Conservation (phyloP, 2,329 filamentous ascomycete species). For the Dothistroma septosporum region DNA sequence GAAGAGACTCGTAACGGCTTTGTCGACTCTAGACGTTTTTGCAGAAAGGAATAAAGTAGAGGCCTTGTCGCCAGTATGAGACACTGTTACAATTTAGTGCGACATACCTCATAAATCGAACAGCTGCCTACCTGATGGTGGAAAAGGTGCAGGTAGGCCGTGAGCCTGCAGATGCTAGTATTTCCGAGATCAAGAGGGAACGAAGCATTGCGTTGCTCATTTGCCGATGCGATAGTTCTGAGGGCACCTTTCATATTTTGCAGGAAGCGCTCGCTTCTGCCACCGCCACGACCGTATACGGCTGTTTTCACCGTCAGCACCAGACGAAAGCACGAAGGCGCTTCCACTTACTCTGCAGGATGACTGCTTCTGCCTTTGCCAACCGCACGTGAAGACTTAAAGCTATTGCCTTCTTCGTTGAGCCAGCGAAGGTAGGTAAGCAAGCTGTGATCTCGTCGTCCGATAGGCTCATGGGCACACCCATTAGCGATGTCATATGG, state of each 20-base stretch:
- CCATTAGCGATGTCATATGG: slow-evolving; percentile 53
- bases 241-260: slow-evolving; percentile 24
- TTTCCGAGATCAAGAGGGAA: slow-evolving; percentile 16
- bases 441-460: slow-evolving; percentile 51
- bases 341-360: slow-evolving; percentile 41
- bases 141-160: slow-evolving; percentile 26
- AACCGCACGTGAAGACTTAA: slow-evolving; percentile 47
- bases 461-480: slow-evolving; percentile 47
- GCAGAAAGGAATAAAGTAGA: slow-evolving; percentile 10
- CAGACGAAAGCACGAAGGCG: not conserved
- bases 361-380: slow-evolving; percentile 43
- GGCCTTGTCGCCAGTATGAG: slow-evolving; percentile 15
- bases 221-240: slow-evolving; percentile 20
- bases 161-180: slow-evolving; percentile 12
- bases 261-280: slow-evolving; percentile 20
- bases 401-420: slow-evolving; percentile 38
- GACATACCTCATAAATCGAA: not conserved
- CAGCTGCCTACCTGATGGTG: slow-evolving; percentile 21
- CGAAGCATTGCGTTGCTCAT: slow-evolving; percentile 19
- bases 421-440: slow-evolving; percentile 43
- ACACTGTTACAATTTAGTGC: not conserved
- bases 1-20: slow-evolving; percentile 8
- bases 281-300: slow-evolving; percentile 22
- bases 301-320: slow-evolving; percentile 13
- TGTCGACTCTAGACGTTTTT: slow-evolving; percentile 8